Base-by-base conservation (phyloP, 108 stramenopile species). In the Chaetoceros tenuissimus region DNA sequence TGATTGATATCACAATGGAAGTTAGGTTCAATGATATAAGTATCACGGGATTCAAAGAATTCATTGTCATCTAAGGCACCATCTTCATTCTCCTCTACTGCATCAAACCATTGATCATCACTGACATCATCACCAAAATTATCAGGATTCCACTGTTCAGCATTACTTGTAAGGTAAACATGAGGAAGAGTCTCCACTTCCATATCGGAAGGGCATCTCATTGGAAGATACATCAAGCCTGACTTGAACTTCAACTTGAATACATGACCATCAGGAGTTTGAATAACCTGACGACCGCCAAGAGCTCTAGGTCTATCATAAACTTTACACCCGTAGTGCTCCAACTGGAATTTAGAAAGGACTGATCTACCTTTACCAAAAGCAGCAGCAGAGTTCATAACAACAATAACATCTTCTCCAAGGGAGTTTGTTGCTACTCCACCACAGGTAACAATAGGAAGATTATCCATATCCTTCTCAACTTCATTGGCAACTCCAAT, bases 121-220 rank as follows among this genome's bases (percentile, higher is more conserved):
- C 2, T 23, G 21, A 24, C 57, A 25, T n/a, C 5, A 18, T 66
- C 58, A 34, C 40, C 18, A n/a, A 10, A 46, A 21, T 52, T n/a
- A 45, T 64, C 68, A 17, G 72, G 72, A 29, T 68, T 53, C 73
- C 73, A 74, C 18, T 45, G 57, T 7, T 19, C 30, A 57, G 47
- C n/a, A n/a, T n/a, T 64, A 18, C 50, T 31, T 0, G 73, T 74
- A 31, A 69, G 24, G 18, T 59, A 22, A 21, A 74, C 63, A 59
- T 74, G 72, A 3, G 72, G 72, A 2, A 74, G 5, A 5, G 51
- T 51, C 0, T 57, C 46, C 31, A 21, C 68, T 30, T 74, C 72
- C 0, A 29, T 25, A 48, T 74, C 67, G 0, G 72, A 64, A 30
- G 49, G 64, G 0, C 62, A 48, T 20, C 57, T 55, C 17, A 63